Evolutionary conservation across 208 protist genomes (phyloP), one percentile per base, ranked within the genome.

Genomic region (Strigomonas culicis): DNA sequence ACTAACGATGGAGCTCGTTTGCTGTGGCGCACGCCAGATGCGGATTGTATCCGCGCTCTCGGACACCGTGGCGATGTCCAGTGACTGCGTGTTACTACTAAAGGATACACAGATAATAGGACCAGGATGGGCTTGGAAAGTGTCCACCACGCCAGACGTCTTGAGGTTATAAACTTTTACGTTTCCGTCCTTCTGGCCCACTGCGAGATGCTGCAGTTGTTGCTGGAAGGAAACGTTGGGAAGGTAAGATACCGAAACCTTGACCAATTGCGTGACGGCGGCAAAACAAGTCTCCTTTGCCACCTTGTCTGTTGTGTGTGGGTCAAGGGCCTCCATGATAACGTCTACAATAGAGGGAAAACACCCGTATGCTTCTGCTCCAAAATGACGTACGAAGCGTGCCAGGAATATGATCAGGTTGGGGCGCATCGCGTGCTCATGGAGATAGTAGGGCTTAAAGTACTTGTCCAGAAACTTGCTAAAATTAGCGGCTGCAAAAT

Each of bases 171-270:
- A 83, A 34, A 95, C 82, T 19, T 74, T 68, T 2, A 92, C 82
- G 4, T 65, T 68, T 44, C 89, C 89, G n/a, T 85, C 80, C 15
- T 28, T 51, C 31, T 74, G 57, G 13, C 89, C 89, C 22, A 92
- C 73, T 17, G 82, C 82, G 13, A 95, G 64, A 63, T 84, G 80
- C 66, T 89, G 83, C 55, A 84, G 61, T 11, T 78, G 70, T 30
- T 81, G 77, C 31, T 92, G 89, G 51, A 92, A 82, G 15, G 85
- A 88, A 31, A 92, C 78, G 62, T 84, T 92, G 4, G 86, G 84
- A 44, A 95, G 67, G 25, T 68, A 62, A 22, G 67, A 49, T 0
- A 79, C 61, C 19, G 77, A 57, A 2, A 82, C 41, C 17, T 82
- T 74, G 28, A 89, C 28, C 66, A 94, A 52, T 27, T 79, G 64